Evolutionary conservation across 73 alveolate genomes (phyloP).

Genomic region (Tetrahymena malaccensis): DNA sequence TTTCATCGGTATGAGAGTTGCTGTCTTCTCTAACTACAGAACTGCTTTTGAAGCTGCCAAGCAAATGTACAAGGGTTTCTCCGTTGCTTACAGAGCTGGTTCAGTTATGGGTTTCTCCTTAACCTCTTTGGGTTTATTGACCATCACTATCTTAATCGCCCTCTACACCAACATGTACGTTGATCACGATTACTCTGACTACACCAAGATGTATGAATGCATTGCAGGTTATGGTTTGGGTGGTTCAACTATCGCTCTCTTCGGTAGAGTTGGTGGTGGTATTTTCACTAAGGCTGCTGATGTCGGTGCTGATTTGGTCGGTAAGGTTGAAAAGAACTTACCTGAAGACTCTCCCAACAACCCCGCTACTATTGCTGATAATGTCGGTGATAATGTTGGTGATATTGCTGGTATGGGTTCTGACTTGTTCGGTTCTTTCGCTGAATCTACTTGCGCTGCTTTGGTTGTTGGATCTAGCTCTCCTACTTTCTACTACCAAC

Average conservation of each 20-base stretch:
- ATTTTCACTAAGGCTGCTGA: conserved; percentile 96
- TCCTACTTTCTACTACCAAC: conserved; percentile 38
- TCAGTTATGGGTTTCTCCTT: conserved; percentile 70
- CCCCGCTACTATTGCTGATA: conserved; percentile 97
- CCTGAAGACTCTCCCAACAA: conserved; percentile 87
- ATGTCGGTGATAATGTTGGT: conserved; percentile 96
- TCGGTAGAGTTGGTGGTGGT: conserved; percentile 98
- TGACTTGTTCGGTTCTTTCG: conserved; percentile 94
- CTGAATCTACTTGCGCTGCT: conserved; percentile 94
- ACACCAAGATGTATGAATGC: conserved; percentile 57
- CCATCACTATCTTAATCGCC: conserved; percentile 42
- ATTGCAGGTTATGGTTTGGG: conserved; percentile 94
- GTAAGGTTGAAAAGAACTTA: conserved; percentile 79
- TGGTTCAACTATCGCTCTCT: conserved; percentile 88
- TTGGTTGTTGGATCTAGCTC: conserved; percentile 85
- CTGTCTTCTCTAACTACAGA: conserved; percentile 67
- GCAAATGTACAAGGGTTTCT: conserved; percentile 62
- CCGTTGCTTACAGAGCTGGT: conserved; percentile 79
- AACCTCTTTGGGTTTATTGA: conserved; percentile 57
- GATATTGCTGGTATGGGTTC: conserved; percentile 98
- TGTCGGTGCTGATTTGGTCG: conserved; percentile 91
- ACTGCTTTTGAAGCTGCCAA: conserved; percentile 58
- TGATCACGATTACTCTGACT: conserved; percentile 38
- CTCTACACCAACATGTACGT: conserved; percentile 51
- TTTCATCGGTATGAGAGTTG: conserved; percentile 79